These are phyloP conservation scores for Aspergillus ostianus DNA, from an alignment of 495 filamentous ascomycete genomes.

Conservation along the genomic window DNA sequence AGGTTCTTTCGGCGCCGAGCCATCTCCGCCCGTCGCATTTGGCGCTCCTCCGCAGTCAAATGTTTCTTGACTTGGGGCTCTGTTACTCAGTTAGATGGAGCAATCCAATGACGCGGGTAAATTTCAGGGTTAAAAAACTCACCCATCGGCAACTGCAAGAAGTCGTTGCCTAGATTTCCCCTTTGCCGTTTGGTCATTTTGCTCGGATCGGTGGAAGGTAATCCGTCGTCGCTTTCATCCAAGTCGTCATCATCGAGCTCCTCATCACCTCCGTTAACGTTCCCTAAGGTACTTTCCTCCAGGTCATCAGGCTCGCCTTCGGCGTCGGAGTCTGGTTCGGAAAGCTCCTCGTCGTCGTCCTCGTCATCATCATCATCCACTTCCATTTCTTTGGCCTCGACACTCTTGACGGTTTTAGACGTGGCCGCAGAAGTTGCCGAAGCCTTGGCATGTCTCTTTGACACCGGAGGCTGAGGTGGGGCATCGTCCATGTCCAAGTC, in stretches of 20 bases:
- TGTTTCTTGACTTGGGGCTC: constrained; percentile 92
- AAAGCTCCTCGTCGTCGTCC: constrained; percentile 59
- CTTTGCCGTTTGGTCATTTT: constrained; percentile 88
- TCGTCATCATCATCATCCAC: constrained; percentile 49
- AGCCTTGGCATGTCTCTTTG: constrained; percentile 31
- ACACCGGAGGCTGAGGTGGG: constrained; percentile 39
- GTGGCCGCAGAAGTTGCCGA: constrained; percentile 29
- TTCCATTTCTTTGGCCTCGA: constrained; percentile 62
- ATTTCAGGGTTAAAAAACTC: constrained; percentile 17
- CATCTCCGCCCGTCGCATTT: constrained; percentile 96
- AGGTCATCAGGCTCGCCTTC: constrained; percentile 51
- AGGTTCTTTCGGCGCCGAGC: constrained; percentile 90
- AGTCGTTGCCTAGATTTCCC: constrained; percentile 65
- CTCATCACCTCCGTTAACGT: constrained; percentile 40
- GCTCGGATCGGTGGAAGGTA: constrained; percentile 60
- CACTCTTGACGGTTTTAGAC: constrained; percentile 43
- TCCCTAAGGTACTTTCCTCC: constrained; percentile 44
- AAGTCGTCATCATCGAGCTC: constrained; percentile 60
- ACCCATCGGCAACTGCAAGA: constrained; percentile 86
- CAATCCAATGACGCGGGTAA: neutral
- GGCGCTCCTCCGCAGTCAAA: constrained; percentile 89
- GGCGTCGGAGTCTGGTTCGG: constrained; percentile 50
- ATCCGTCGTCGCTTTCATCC: constrained; percentile 64
- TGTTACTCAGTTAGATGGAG: constrained; percentile 34
- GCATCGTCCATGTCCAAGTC: constrained; percentile 58